Base-by-base conservation (phyloP, 208 protist species). In the Lotmaria passim region DNA sequence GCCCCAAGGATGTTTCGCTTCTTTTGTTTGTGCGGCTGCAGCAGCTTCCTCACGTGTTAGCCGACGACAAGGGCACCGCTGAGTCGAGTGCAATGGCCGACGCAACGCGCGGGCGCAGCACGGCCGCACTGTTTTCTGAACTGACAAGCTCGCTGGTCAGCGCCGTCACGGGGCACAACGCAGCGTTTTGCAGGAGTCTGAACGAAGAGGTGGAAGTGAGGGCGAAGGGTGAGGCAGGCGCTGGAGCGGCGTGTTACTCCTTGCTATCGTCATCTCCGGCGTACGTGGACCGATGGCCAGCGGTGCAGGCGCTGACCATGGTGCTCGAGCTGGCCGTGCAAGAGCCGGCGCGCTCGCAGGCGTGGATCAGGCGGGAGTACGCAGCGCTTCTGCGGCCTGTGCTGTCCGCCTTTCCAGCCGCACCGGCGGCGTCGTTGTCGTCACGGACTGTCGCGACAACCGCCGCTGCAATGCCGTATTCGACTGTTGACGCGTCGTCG, bases 251-350 rank as follows among this genome's bases (percentile, higher is more conserved):
- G 39, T 36, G 24, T n/a, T 33, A 15, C n/a, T 51, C 47, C 1
- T 24, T 43, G n/a, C 2, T 33, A 5, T 44, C 44, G 34, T 34
- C 47, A 7, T 51, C 63, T 1, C 48, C 52, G n/a, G 11, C 28
- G 14, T 34, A 44, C n/a, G 43, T 77, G 2, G 71, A 77, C 57
- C 63, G 30, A 0, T 71, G 71, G 62, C 71, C 71, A 10, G 71
- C 55, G 2, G 57, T 66, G 17, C 62, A 67, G n/a, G 71, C 71
- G 34, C 58, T 77, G 47, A 77, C 71, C n/a, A 61, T 55, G 38
- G 44, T 47, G 6, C 46, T 77, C 21, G 53, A 52, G n/a, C 36
- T 71, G 31, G n/a, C 67, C 8, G 7, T 39, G 19, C 63, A 71
- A 38, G 71, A 71, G 28, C 31, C 63, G 10, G 28, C 51, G 26